Percentiles rank a stretch among this genome's conserved stretches.
phyloP scores from a whole-genome alignment of 345 rosid genomes.

The Rhodomyrtus tomentosa region DNA sequence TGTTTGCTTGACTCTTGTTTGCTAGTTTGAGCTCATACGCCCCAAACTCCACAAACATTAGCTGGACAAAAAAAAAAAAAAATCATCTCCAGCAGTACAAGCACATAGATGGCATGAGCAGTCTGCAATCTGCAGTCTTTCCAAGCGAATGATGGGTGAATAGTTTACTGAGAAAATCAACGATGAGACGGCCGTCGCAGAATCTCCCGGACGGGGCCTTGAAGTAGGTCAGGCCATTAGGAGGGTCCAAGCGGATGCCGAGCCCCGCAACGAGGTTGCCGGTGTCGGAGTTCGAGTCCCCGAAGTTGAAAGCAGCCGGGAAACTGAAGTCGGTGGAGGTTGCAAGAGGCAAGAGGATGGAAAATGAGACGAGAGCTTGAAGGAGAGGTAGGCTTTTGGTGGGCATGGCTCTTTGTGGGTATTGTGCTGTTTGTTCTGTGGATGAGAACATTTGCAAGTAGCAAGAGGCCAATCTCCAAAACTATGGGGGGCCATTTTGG shows the following conservation, averaged over 20 bases:
- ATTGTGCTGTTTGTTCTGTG: not conserved
- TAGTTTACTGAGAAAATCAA: constrained; percentile 67
- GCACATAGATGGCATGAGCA: not conserved
- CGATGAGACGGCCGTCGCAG: constrained; percentile 70
- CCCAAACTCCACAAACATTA: not conserved
- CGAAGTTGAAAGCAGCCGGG: constrained; percentile 78
- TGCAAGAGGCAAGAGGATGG: constrained; percentile 20
- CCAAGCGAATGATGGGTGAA: not conserved
- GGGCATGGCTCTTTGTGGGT: constrained; percentile 14
- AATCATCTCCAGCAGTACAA: not conserved
- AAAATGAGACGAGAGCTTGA: constrained; percentile 7
- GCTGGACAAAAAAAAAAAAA: not conserved
- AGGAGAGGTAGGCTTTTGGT: constrained; percentile 4
- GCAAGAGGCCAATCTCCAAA: constrained; percentile 6
- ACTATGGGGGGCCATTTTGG: not conserved
- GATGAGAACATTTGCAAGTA: constrained; percentile 4
- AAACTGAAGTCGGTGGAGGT: constrained; percentile 36
- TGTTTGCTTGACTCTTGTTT: not conserved
- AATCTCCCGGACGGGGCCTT: constrained; percentile 60
- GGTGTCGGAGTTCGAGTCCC: constrained; percentile 88
- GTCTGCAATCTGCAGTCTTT: not conserved
- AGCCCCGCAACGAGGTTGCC: constrained; percentile 73
- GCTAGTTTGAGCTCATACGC: not conserved
- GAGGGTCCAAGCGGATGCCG: constrained; percentile 44
- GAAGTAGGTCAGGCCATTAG: constrained; percentile 64